Base-by-base conservation (phyloP, 2,329 filamentous ascomycete species). In the Cladosporium oxysporum region DNA sequence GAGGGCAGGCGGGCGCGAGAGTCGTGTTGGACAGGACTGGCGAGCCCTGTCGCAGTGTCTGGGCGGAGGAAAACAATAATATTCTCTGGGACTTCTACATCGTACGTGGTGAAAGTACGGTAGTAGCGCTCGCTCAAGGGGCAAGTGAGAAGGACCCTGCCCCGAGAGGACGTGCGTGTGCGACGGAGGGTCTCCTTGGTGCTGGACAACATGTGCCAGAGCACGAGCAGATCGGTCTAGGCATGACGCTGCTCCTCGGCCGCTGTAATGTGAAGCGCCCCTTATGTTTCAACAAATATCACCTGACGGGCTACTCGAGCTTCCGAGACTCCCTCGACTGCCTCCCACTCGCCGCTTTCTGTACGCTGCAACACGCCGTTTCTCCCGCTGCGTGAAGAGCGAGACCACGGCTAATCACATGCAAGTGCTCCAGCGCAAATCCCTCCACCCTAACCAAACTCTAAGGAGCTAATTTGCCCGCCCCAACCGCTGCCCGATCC, bases 331-430 rank as follows among this genome's bases (percentile, higher is more conserved):
- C n/a, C n/a, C n/a, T 47, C 41, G 41, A 47, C 41, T 10, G 33
- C n/a, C 41, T 47, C 8, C 2, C 41, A 23, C 41, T n/a, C n/a
- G n/a, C 41, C n/a, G 5, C 2, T 47, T 21, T 47, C 41, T 47
- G n/a, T 21, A 12, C n/a, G n/a, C 41, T 47, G 41, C 41, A 10
- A 21, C n/a, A 47, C 37, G 37, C 37, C 37, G 18, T 44, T 44
- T 44, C 37, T 44, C 7, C 41, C 41, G 41, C n/a, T 47, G 41
- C 18, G 31, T 55, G 29, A 29, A 55, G 52, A 55, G 5, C 31
- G 52, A 29, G 28, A 31, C 52, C 29, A 55, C 29, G 52, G 52
- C 52, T 55, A 55, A 55, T 55, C 52, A 55, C 52, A 55, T 55
- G 52, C 52, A 33, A 31, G 52, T 29, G 52, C 52, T 29, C 10